phyloP scores from a whole-genome alignment of 305 asterid genomes.

The Fraxinus angustifolia region DNA sequence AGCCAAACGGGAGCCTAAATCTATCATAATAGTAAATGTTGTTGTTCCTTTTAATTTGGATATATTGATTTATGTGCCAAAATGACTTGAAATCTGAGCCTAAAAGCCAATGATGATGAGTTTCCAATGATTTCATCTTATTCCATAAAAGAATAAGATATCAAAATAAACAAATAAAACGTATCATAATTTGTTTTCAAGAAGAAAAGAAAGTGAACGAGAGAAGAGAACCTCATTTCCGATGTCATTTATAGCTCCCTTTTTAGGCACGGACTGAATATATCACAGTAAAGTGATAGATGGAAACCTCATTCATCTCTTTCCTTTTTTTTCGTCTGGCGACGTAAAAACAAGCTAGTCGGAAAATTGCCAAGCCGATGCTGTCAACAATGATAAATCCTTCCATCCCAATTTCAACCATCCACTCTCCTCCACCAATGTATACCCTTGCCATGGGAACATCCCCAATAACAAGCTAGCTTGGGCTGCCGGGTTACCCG shows the following conservation, averaged over 20 bases:
- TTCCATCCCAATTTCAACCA: slow-evolving; percentile 90
- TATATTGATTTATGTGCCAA: not conserved
- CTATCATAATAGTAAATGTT: not conserved
- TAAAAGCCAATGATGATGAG: not conserved
- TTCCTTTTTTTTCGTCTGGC: not conserved
- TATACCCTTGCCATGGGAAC: slow-evolving; percentile 91
- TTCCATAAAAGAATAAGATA: slow-evolving; percentile 33
- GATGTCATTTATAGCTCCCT: not conserved
- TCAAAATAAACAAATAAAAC: slow-evolving; percentile 32
- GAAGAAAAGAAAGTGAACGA: slow-evolving; percentile 19
- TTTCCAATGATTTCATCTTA: slow-evolving; percentile 12
- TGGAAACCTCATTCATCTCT: not conserved
- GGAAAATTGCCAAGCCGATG: slow-evolving; percentile 82
- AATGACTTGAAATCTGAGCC: not conserved
- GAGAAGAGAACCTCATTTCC: slow-evolving; percentile 15
- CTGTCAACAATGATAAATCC: slow-evolving; percentile 77
- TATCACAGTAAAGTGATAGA: not conserved
- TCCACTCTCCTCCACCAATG: slow-evolving; percentile 83
- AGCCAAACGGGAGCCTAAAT: not conserved
- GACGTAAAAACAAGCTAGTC: slow-evolving; percentile 26
- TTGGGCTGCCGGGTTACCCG: slow-evolving; percentile 79
- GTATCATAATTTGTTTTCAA: slow-evolving; percentile 14
- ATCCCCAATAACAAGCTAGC: slow-evolving; percentile 77
- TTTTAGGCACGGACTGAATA: not conserved
- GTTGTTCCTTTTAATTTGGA: not conserved